Conservation (phyloP, 257 asterid species). For the Lycium barbarum region DNA sequence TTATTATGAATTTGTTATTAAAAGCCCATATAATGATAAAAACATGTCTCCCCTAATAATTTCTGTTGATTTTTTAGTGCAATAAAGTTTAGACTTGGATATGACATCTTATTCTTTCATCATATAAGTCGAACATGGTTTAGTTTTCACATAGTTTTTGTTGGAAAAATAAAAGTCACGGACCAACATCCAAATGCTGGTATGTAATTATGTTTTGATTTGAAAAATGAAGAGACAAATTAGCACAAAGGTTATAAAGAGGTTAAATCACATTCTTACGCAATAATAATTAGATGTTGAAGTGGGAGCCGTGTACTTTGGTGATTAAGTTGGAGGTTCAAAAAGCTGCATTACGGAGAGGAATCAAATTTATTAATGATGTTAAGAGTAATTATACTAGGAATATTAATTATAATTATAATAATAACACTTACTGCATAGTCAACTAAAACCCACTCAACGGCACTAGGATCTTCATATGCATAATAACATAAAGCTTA, state of each 20-base stretch:
- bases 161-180: conserved; percentile 18
- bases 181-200: background rate
- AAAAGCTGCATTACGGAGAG: background rate
- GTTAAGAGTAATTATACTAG: background rate
- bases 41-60: conserved; percentile 24
- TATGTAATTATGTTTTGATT: conserved; percentile 16
- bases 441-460: background rate
- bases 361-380: background rate
- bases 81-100: conserved; percentile 14
- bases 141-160: background rate
- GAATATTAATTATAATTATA: conserved; percentile 1
- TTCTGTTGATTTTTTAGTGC: background rate
- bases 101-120: conserved; percentile 23
- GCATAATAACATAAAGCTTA: background rate
- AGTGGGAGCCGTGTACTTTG: background rate
- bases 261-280: background rate
- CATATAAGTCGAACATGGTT: conserved; percentile 17
- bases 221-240: background rate
- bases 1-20: background rate
- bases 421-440: background rate
- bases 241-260: background rate
- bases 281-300: conserved; percentile 26
- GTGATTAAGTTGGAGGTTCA: background rate
- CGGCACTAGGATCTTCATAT: background rate
- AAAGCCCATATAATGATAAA: background rate